phyloP scores from a whole-genome alignment of 1,139 yeast species.

The Protomyces arabidopsidicola region DNA sequence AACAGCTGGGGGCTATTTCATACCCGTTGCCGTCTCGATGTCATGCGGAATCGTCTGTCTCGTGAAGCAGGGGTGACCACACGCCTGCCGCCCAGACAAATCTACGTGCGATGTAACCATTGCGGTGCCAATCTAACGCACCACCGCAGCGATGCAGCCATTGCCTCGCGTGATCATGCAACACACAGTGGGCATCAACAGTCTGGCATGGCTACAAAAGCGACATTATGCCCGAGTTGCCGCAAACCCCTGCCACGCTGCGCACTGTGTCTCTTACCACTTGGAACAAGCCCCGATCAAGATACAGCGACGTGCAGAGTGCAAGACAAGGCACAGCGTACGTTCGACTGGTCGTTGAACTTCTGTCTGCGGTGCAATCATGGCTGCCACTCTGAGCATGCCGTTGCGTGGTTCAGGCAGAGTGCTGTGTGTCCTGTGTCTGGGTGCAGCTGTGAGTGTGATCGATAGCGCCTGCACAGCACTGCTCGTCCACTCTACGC shows the following conservation, averaged over 20 bases:
- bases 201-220: neutral
- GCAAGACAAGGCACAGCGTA: neutral
- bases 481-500: neutral
- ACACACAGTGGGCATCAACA: neutral
- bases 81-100: conserved; percentile 63
- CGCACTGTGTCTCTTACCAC: conserved; percentile 75
- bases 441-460: conserved; percentile 61
- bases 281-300: conserved; percentile 56
- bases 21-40: conserved; percentile 78
- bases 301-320: conserved; percentile 42
- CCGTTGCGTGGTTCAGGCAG: conserved; percentile 89
- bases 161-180: neutral
- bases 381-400: conserved; percentile 92
- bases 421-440: conserved; percentile 92
- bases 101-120: conserved; percentile 70
- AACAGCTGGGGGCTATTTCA: conserved; percentile 82
- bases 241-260: conserved; percentile 49
- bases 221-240: conserved; percentile 25
- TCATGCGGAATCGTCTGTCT: conserved; percentile 64
- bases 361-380: conserved; percentile 88
- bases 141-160: conserved; percentile 7
- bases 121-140: conserved; percentile 55
- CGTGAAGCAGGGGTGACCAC: conserved; percentile 43
- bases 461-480: neutral
- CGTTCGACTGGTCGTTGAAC: conserved; percentile 48